These are phyloP conservation scores for Sphaerobolus stellatus DNA, from an alignment of 1,284 basidiomycete species.

Conservation along the genomic window DNA sequence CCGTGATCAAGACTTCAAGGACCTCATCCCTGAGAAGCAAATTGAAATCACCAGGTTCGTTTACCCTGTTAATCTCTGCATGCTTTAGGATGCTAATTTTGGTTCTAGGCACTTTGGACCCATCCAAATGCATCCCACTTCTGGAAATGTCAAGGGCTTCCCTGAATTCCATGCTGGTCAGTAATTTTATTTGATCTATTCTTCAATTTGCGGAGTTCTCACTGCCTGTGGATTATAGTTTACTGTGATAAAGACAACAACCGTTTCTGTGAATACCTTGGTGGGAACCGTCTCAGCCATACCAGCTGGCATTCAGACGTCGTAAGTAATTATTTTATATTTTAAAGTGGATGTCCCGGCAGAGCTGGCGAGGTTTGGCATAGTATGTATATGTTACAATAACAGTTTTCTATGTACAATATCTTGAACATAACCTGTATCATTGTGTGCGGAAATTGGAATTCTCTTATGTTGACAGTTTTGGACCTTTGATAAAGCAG, in stretches of 20 bases:
- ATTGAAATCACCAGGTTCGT: conserved; percentile 49
- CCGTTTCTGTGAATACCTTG: conserved; percentile 33
- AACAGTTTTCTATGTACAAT: too few species aligned
- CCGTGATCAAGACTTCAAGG: conserved; percentile 60
- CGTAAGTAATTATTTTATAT: conserved; percentile 26
- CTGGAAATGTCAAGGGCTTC: conserved; percentile 47
- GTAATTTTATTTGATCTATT: conserved; percentile 15
- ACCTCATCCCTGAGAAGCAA: conserved; percentile 48
- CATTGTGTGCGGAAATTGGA: too few species aligned
- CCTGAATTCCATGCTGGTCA: conserved; percentile 53
- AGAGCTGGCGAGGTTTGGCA: too few species aligned
- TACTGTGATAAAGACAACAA: conserved; percentile 41
- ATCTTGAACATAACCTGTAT: too few species aligned
- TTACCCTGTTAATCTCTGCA: too few species aligned
- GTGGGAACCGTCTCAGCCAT: conserved; percentile 29
- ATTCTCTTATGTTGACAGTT: too few species aligned
- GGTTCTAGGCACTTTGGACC: conserved; percentile 55
- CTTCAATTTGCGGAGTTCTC: neutral
- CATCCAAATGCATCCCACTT: conserved; percentile 58
- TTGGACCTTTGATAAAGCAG: too few species aligned
- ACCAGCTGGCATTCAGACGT: conserved; percentile 48
- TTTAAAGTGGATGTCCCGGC: too few species aligned
- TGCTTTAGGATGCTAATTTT: too few species aligned
- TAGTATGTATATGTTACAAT: too few species aligned
- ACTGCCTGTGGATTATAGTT: too few species aligned